Evolutionary conservation across 2,329 filamentous ascomycete species (phyloP).

Genomic region (Colletotrichum sp.): DNA sequence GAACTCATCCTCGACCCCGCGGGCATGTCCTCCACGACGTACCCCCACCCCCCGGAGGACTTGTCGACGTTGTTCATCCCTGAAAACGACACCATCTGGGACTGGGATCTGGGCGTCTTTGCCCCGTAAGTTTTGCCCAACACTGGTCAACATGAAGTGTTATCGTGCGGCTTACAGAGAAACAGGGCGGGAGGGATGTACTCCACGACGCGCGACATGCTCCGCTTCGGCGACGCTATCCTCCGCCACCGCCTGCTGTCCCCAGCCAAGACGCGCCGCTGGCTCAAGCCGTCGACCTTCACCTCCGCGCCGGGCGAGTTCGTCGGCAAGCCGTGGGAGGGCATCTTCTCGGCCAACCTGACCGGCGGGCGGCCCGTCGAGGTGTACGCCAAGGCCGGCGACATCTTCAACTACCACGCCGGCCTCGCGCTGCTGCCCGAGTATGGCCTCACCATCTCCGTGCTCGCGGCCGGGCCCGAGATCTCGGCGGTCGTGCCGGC

Average conservation of each 20-base stretch:
- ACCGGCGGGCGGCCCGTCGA: constrained; percentile 46
- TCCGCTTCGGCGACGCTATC: constrained; percentile 46
- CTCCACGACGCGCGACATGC: constrained; percentile 45
- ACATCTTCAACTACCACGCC: constrained; percentile 45
- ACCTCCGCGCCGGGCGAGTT: constrained; percentile 40
- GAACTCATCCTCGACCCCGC: constrained; percentile 45
- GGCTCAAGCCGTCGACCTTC: constrained; percentile 48
- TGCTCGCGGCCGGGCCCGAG: constrained; percentile 39
- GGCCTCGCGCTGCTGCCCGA: constrained; percentile 48
- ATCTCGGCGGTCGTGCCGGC: constrained; percentile 9
- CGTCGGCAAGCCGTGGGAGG: constrained; percentile 54
- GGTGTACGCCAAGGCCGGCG: constrained; percentile 52
- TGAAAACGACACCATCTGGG: constrained; percentile 35
- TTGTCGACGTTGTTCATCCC: constrained; percentile 39
- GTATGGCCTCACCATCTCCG: constrained; percentile 46
- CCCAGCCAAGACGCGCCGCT: constrained; percentile 41
- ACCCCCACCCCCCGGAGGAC: constrained; percentile 32
- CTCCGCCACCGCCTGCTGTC: constrained; percentile 45
- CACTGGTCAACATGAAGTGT: neutral
- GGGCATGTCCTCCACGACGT: constrained; percentile 44
- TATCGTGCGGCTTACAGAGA: neutral
- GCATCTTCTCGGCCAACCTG: constrained; percentile 41
- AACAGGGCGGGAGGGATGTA: constrained; percentile 43
- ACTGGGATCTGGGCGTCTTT: constrained; percentile 36
- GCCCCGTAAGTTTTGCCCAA: constrained; percentile 32